Evolutionary conservation across 2,329 filamentous ascomycete genomes (phyloP).

Genomic region (Alternaria sp.): DNA sequence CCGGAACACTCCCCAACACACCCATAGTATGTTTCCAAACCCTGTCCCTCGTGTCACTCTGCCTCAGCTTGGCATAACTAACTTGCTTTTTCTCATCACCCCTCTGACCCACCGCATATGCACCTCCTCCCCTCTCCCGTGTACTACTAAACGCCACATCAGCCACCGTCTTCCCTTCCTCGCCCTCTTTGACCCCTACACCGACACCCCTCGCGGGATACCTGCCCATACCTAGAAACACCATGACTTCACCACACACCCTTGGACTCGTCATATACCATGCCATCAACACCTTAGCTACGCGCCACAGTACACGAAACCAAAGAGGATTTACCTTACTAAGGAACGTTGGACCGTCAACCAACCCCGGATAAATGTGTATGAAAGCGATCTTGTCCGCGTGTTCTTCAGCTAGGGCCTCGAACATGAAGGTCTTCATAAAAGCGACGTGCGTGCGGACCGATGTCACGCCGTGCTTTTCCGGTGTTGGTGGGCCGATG

Average conservation of each 20-base stretch:
- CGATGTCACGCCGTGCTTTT: slow-evolving; percentile 33
- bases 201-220: slow-evolving; percentile 24
- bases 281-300: slow-evolving; percentile 30
- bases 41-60: slow-evolving; percentile 32
- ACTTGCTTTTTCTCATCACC: slow-evolving; percentile 26
- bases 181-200: slow-evolving; percentile 10
- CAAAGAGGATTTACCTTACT: slow-evolving; percentile 34
- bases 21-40: slow-evolving; percentile 43
- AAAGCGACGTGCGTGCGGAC: slow-evolving; percentile 39
- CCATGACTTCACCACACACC: slow-evolving; percentile 42
- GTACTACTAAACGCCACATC: slow-evolving; percentile 27
- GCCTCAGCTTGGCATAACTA: slow-evolving; percentile 26
- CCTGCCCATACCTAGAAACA: slow-evolving; percentile 35
- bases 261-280: slow-evolving; percentile 29
- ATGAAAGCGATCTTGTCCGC: slow-evolving; percentile 37
- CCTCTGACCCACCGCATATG: slow-evolving; percentile 33
- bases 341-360: slow-evolving; percentile 38
- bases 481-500: slow-evolving; percentile 28
- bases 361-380: slow-evolving; percentile 43
- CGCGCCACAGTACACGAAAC: slow-evolving; percentile 35
- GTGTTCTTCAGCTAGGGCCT: slow-evolving; percentile 30
- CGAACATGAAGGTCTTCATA: slow-evolving; percentile 42
- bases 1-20: background rate
- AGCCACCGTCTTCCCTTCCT: background rate
- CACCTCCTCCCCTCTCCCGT: slow-evolving; percentile 31